Evolutionary conservation across 2,329 filamentous ascomycete genomes (phyloP), one percentile per base, ranked within the genome.

Genomic region (Ustulina deusta): DNA sequence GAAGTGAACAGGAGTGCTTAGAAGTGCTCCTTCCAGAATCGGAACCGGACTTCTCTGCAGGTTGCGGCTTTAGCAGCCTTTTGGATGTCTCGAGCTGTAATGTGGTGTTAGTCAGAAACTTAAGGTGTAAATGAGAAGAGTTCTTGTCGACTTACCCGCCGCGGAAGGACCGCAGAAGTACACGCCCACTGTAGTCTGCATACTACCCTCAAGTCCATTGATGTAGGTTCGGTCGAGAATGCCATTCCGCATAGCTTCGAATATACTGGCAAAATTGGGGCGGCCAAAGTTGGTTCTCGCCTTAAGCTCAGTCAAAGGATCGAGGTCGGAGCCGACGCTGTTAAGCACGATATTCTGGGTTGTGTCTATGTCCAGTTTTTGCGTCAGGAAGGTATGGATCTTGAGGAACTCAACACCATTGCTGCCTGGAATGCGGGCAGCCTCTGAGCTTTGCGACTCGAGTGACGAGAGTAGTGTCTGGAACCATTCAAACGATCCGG

Each of bases 21-120:
- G 78, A 91, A 91, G 78, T 99, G 95, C 82, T 99, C 96, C 84
- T 99, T 99, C 96, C 96, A 99, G 85, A 99, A 99, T 75, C 93
- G 92, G 84, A 98, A 99, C 76, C 90, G 89, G 65, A 99, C 93
- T 73, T 97, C 92, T 70, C 88, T 88, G 42, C 87, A 89, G 13
- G 89, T 92, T 17, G 91, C 91, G 61, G 84, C 80, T 76, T 91
- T 92, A 73, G 93, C 92, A 17, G 95, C 94, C 77, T 89, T 88
- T 80, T 92, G 91, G 78, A 99, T 97, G 75, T 93, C 89, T 72
- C 94, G 88, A 6, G 95, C 95, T 81, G 87, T 84, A 52, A 55
- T n/a, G 55, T n/a, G 11, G n/a, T 40, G 78, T 85, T 78, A 85
- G 81, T 49, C 67, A 34, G 17, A 48, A 22, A 32, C 22, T 1